These are phyloP conservation scores for Penicillium pulvis DNA, from an alignment of 495 filamentous ascomycete genomes.

Conservation along the genomic window DNA sequence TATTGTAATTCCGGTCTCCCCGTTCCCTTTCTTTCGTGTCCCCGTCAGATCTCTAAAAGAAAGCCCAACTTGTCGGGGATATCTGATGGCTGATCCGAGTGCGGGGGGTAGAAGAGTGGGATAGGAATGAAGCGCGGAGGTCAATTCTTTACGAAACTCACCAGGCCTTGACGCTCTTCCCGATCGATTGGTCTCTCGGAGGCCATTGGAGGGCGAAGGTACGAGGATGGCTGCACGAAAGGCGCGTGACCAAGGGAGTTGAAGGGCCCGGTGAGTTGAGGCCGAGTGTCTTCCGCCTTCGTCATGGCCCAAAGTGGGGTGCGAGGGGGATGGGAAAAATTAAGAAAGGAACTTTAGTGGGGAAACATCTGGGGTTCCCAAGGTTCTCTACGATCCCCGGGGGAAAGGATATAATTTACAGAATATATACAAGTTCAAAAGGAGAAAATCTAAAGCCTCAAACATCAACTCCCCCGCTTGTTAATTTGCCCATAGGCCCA, in stretches of 20 bases:
- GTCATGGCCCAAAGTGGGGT: conserved; percentile 25
- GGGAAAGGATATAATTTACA: neutral
- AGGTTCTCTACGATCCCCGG: neutral
- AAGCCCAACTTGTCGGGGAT: conserved; percentile 1
- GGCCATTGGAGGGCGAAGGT: conserved; percentile 70
- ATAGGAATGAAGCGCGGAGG: conserved; percentile 2
- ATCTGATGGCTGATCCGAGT: conserved; percentile 2
- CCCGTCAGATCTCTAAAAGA: conserved; percentile 17
- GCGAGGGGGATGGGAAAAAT: conserved; percentile 3
- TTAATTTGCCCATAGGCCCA: neutral
- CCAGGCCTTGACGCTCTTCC: conserved; percentile 92
- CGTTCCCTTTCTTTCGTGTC: conserved; percentile 14
- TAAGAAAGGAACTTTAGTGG: neutral
- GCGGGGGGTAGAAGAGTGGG: conserved; percentile 4
- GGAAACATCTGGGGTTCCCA: neutral
- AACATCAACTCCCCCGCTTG: neutral
- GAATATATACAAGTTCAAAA: neutral
- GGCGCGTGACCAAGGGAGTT: conserved; percentile 48
- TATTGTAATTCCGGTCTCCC: conserved; percentile 20
- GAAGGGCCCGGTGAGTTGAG: conserved; percentile 25
- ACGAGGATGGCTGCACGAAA: conserved; percentile 83
- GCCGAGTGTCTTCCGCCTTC: conserved; percentile 33
- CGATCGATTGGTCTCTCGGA: conserved; percentile 76
- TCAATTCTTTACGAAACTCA: conserved; percentile 50
- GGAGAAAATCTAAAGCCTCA: neutral